Conservation (phyloP, 768 basidiomycete species). For the Boletus reticulatus region DNA sequence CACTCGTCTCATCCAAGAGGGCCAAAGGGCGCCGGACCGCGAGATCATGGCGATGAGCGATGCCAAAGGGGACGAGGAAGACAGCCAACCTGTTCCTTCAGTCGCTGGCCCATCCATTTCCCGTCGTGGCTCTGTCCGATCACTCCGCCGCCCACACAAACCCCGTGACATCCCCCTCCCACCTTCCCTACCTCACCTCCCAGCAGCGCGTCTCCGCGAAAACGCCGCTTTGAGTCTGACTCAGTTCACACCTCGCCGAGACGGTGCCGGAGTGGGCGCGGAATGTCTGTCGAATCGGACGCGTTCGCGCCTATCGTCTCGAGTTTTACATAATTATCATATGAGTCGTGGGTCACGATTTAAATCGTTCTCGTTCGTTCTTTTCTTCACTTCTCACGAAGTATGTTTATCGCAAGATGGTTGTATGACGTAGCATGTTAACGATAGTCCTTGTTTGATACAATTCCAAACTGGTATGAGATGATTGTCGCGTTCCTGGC, state of each 20-base stretch:
- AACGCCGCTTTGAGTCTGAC: constrained; percentile 29
- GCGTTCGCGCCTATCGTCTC: constrained; percentile 16
- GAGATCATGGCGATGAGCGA: constrained; percentile 81
- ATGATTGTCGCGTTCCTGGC: too few relatives aligned
- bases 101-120: constrained; percentile 17
- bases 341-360: too few relatives aligned
- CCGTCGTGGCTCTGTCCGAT: constrained; percentile 27
- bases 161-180: constrained; percentile 26
- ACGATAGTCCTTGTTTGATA: too few relatives aligned
- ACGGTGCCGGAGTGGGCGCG: constrained; percentile 24
- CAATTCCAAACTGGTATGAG: too few relatives aligned
- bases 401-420: too few relatives aligned
- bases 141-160: constrained; percentile 23
- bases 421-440: not conserved
- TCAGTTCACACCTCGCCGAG: constrained; percentile 22
- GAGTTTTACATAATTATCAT: constrained; percentile 29
- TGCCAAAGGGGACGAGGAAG: constrained; percentile 60
- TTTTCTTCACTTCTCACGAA: too few relatives aligned
- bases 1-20: constrained; percentile 69
- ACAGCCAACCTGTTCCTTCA: not conserved
- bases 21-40: constrained; percentile 67
- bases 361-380: too few relatives aligned
- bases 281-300: constrained; percentile 37
- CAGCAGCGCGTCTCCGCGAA: constrained; percentile 34
- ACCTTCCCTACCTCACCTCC: constrained; percentile 30